Base-by-base conservation (phyloP, 331 rosid genomes). In the Acacia pycnantha region DNA sequence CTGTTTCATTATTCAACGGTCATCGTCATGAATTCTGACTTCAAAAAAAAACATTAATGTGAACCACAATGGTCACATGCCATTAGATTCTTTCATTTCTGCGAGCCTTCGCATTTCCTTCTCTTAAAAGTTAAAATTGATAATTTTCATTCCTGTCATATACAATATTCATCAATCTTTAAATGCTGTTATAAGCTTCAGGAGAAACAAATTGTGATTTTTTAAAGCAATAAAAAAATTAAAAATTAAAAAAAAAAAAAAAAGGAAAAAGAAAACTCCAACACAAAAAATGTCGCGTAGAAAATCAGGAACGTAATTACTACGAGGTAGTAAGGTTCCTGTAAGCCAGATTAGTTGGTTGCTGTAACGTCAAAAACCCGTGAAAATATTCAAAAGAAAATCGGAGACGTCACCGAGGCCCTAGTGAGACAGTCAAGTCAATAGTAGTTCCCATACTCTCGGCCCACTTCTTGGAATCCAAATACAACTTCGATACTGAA, bases 401-500 rank as follows among this genome's bases (percentile, higher is more conserved):
- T 16, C 53, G 2, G 76, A 26, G 18, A 18, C 16, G 8, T 94
- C 88, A 95, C 0, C 98, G 89, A 2, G 98, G 96, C 33, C 90
- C 99, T 18, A 93, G 51, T 0, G 99, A 92, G 58, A 88, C 70
- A 0, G 99, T 86, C 0, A 95, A 58, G 68, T 88, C 98, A 43
- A 78, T 19, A 1, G 87, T 77, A 10, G 83, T 48, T 1, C 92
- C 97, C 58, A 95, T 84, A n/a, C 58, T 85, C 37, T 90, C 88
- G 0, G 91, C 90, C 99, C 99, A 95, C 5, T 73, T 69, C 75
- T 86, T 75, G 0, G 98, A 92, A 64, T 95, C 97, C 89, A 95
- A 66, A 83, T 84, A 92, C 86, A 90, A 21, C 85, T 89, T 95
- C 24, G 99, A 95, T 7, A 93, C 84, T 79, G 84, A 70, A 11